Conservation (phyloP, 164 flowering plant genomes). For the Macadamia integrifolia region DNA sequence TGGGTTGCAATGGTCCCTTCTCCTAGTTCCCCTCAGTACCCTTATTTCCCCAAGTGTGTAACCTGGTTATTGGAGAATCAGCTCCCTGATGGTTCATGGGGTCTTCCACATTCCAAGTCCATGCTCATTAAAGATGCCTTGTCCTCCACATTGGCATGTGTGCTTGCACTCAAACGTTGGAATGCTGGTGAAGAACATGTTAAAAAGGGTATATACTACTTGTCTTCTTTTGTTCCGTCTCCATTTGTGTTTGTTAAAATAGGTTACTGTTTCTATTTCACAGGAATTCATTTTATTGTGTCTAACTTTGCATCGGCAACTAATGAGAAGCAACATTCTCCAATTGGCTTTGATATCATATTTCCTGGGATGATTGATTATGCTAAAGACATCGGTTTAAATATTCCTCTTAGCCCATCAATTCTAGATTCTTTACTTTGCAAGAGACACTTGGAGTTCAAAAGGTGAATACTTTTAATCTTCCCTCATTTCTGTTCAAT, state of each 20-base stretch:
- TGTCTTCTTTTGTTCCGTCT: neutral
- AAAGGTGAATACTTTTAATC: slow-evolving; percentile 35
- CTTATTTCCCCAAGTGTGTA: slow-evolving; percentile 68
- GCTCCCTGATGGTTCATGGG: slow-evolving; percentile 82
- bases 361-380: slow-evolving; percentile 75
- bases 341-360: slow-evolving; percentile 77
- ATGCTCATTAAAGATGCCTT: slow-evolving; percentile 52
- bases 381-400: slow-evolving; percentile 46
- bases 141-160: slow-evolving; percentile 69
- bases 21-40: slow-evolving; percentile 33
- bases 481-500: neutral
- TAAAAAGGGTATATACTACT: slow-evolving; percentile 38
- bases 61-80: slow-evolving; percentile 78
- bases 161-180: slow-evolving; percentile 84
- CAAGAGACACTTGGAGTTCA: slow-evolving; percentile 55
- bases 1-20: slow-evolving; percentile 98
- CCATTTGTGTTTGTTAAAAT: neutral
- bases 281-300: slow-evolving; percentile 64
- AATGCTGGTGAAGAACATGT: slow-evolving; percentile 62
- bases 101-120: slow-evolving; percentile 38
- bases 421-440: slow-evolving; percentile 33
- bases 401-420: slow-evolving; percentile 33
- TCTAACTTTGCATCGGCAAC: slow-evolving; percentile 41
- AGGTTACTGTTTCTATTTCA: neutral
- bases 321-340: slow-evolving; percentile 52